A percentile compares a stretch with the other conserved stretches of the same genome.
These are phyloP conservation scores for Ceratocystis colombiana DNA, from an alignment of 2,329 filamentous ascomycete genomes.

Conservation along the genomic window DNA sequence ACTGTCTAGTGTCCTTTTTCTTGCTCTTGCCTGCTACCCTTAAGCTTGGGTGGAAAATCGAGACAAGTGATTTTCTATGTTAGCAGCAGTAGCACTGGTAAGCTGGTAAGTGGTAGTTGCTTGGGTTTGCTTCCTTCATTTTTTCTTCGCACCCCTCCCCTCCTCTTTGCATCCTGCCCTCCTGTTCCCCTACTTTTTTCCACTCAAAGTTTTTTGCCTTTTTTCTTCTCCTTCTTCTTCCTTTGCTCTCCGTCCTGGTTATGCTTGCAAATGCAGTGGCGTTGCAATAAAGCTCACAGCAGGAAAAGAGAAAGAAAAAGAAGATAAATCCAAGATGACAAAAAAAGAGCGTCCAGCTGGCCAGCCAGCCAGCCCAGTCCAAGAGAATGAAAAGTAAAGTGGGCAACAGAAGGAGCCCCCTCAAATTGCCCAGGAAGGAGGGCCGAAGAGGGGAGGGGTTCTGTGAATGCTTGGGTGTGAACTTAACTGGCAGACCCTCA, in stretches of 20 bases:
- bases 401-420: neutral
- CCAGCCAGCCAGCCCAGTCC: neutral
- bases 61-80: slow-evolving; percentile 1
- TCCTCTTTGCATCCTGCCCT: neutral
- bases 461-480: neutral
- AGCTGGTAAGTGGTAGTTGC: slow-evolving; percentile 10
- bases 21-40: neutral
- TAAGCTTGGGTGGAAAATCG: neutral
- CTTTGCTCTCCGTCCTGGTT: neutral
- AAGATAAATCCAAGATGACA: neutral
- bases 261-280: too few species aligned
- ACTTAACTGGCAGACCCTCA: neutral
- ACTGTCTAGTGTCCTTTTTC: neutral
- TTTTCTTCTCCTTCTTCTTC: neutral
- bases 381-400: neutral
- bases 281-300: neutral
- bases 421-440: neutral
- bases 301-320: neutral
- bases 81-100: neutral
- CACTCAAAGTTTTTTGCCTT: neutral
- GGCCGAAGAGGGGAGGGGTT: neutral
- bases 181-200: neutral
- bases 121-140: slow-evolving; percentile 9
- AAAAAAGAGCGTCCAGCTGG: neutral
- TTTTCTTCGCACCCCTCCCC: neutral